Evolutionary conservation across 805 yeast genomes (phyloP).

Genomic region (Komagataella ulmi): DNA sequence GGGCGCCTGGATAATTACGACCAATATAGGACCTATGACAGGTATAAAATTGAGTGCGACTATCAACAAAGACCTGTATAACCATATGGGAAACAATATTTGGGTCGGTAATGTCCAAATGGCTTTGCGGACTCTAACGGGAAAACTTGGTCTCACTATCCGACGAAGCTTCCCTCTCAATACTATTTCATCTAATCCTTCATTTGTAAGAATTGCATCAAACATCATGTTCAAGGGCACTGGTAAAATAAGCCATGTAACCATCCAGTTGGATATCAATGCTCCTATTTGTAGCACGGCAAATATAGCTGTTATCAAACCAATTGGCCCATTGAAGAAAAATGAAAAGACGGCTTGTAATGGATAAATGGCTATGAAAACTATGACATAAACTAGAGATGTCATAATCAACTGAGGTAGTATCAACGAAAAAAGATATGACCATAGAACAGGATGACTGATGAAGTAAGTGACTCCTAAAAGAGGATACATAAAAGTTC

Average conservation of each 20-base stretch:
- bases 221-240: conserved; percentile 15
- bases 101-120: conserved; percentile 4
- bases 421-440: conserved; percentile 10
- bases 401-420: conserved; percentile 10
- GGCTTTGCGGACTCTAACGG: conserved; percentile 7
- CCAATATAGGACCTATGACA: conserved; percentile 41
- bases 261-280: conserved; percentile 15
- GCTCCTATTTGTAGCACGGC: conserved; percentile 17
- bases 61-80: conserved; percentile 20
- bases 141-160: not conserved
- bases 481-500: not conserved
- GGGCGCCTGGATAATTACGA: conserved; percentile 38
- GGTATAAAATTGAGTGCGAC: conserved; percentile 37
- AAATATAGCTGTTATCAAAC: conserved; percentile 13
- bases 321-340: conserved; percentile 5
- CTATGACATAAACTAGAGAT: conserved; percentile 7
- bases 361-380: conserved; percentile 1
- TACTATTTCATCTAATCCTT: conserved; percentile 5
- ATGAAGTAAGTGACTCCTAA: conserved; percentile 15
- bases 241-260: conserved; percentile 17
- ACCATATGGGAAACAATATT: conserved; percentile 26
- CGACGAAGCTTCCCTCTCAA: not conserved
- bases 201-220: conserved; percentile 15
- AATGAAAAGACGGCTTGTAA: conserved; percentile 4
- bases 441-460: conserved; percentile 12